phyloP scores from a whole-genome alignment of 352 stramenopile genomes.

The Phytophthora sp. region DNA sequence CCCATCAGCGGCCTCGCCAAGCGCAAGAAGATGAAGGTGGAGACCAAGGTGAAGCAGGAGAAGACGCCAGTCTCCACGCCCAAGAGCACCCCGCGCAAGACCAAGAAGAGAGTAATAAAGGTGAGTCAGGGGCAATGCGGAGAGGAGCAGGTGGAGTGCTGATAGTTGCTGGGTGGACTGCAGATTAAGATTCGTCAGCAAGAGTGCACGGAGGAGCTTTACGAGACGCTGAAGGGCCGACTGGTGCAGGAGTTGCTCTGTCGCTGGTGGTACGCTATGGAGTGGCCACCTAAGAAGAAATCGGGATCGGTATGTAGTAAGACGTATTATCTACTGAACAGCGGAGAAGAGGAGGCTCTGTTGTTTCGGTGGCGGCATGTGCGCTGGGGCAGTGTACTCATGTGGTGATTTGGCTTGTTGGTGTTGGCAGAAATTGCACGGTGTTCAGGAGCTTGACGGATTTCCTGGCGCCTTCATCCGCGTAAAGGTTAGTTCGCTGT shows the following conservation, averaged over 20 bases:
- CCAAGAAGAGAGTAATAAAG: constrained; percentile 75
- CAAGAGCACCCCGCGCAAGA: constrained; percentile 36
- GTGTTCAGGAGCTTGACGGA: constrained; percentile 83
- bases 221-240: constrained; percentile 77
- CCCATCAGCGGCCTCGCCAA: constrained; percentile 69
- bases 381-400: constrained; percentile 7
- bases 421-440: constrained; percentile 58
- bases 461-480: constrained; percentile 82
- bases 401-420: background rate
- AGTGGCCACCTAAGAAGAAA: constrained; percentile 68
- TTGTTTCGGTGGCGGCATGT: no score
- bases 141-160: background rate
- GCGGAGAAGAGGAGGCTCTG: background rate
- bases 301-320: constrained; percentile 26
- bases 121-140: constrained; percentile 8
- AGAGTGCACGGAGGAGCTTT: constrained; percentile 84
- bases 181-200: constrained; percentile 88
- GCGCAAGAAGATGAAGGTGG: constrained; percentile 68
- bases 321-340: background rate
- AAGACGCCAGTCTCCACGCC: constrained; percentile 4
- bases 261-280: constrained; percentile 87
- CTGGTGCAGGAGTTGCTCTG: constrained; percentile 82
- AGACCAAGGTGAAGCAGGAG: constrained; percentile 38
- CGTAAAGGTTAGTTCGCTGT: constrained; percentile 55
- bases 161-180: background rate